Percentiles rank a stretch among this genome's conserved stretches.
These are phyloP conservation scores for Didymella keratinophila DNA, from an alignment of 2,329 filamentous ascomycete species.

Conservation along the genomic window DNA sequence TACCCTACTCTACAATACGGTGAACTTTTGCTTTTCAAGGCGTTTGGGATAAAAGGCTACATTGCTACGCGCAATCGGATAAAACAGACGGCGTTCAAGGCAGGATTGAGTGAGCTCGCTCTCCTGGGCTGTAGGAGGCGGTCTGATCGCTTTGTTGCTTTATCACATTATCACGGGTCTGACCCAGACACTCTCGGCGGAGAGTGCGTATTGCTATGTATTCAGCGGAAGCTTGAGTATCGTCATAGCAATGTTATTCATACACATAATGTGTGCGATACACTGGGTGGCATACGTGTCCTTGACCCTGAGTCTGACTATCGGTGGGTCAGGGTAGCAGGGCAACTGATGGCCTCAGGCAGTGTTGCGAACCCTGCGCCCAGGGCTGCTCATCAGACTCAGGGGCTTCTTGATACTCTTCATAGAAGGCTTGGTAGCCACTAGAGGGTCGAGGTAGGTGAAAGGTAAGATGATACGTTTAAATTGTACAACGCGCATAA, in stretches of 20 bases:
- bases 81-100: constrained; percentile 11
- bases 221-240: not conserved
- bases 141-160: not conserved
- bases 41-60: constrained; percentile 10
- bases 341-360: not conserved
- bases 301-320: not conserved
- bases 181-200: constrained; percentile 1
- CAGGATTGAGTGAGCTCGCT: constrained; percentile 6
- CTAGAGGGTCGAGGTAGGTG: too few relatives aligned
- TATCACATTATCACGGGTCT: constrained; percentile 2
- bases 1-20: constrained; percentile 14
- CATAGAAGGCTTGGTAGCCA: too few relatives aligned
- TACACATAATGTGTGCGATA: not conserved
- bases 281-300: not conserved
- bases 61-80: not conserved
- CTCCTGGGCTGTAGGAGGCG: constrained; percentile 3
- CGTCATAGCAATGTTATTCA: not conserved
- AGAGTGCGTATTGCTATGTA: constrained; percentile 7
- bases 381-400: too few relatives aligned
- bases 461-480: too few relatives aligned
- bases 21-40: constrained; percentile 10
- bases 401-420: too few relatives aligned
- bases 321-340: not conserved
- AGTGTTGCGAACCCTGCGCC: not conserved
- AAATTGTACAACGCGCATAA: too few relatives aligned